These are phyloP conservation scores for Umbelopsis ramanniana DNA, from an alignment of 192 early-diverging fungal genomes.

Conservation along the genomic window DNA sequence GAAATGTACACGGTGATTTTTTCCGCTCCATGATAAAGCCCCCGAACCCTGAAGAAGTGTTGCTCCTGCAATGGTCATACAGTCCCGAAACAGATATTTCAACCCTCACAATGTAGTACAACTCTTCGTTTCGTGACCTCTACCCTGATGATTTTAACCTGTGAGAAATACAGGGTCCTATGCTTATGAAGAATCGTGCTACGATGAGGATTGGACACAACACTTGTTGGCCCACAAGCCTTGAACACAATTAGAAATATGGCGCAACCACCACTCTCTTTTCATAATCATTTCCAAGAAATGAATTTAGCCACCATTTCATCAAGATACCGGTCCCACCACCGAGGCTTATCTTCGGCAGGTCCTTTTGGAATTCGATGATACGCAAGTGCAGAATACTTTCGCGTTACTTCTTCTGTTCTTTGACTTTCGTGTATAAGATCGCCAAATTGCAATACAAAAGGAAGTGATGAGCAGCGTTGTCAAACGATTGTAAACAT, in stretches of 20 bases:
- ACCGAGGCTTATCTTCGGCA: neutral
- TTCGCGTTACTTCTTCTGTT: too few species aligned
- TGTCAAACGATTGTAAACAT: too few species aligned
- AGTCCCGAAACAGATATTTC: neutral
- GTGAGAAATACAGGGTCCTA: conserved; percentile 7
- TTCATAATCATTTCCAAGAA: conserved; percentile 20
- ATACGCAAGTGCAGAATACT: too few species aligned
- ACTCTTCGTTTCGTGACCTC: neutral
- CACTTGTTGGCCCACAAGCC: neutral
- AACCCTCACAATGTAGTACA: conserved; percentile 8
- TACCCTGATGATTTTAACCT: neutral
- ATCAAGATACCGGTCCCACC: neutral
- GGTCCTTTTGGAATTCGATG: too few species aligned
- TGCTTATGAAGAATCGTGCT: neutral
- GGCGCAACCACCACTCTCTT: neutral
- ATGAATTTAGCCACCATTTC: neutral
- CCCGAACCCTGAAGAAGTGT: neutral
- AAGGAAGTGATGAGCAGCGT: too few species aligned
- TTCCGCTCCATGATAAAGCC: neutral
- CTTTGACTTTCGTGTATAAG: too few species aligned
- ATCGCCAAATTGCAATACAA: too few species aligned
- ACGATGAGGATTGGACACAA: neutral
- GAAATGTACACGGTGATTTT: neutral
- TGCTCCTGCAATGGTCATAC: conserved; percentile 11
- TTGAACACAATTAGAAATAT: conserved; percentile 11